A percentile compares a stretch with the other conserved stretches of the same genome.
phyloP scores from a whole-genome alignment of 2,329 filamentous ascomycete genomes.

The Botryotinia convoluta region DNA sequence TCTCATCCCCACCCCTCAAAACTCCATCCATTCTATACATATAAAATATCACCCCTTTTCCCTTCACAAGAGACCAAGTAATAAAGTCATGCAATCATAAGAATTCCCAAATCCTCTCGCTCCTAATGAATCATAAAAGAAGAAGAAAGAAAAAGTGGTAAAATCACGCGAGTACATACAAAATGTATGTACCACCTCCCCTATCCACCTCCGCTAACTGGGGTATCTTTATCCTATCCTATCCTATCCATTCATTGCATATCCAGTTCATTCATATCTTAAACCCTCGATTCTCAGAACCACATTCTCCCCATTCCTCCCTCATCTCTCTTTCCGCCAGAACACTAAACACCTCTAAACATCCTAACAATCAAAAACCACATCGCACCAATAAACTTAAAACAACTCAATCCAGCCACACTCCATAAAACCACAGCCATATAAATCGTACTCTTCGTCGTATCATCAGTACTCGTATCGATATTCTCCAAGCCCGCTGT shows the following conservation, averaged over 20 bases:
- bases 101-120: neutral
- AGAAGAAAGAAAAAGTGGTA: neutral
- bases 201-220: neutral
- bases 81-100: slow-evolving; percentile 8
- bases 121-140: neutral
- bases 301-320: neutral
- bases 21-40: neutral
- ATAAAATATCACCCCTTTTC: neutral
- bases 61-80: neutral
- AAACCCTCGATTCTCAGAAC: neutral
- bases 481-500: slow-evolving; percentile 77
- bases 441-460: slow-evolving; percentile 37
- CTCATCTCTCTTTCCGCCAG: neutral
- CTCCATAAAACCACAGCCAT: slow-evolving; percentile 40
- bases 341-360: slow-evolving; percentile 65
- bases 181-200: neutral
- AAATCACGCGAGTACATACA: neutral
- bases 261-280: slow-evolving; percentile 7
- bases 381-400: slow-evolving; percentile 40
- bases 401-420: slow-evolving; percentile 38
- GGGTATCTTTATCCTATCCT: slow-evolving; percentile 17
- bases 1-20: neutral
- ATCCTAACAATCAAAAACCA: slow-evolving; percentile 76
- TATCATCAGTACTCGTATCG: slow-evolving; percentile 67
- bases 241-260: slow-evolving; percentile 10